Conservation (phyloP, 495 filamentous ascomycete species). For the Cenococcum geophilum region DNA sequence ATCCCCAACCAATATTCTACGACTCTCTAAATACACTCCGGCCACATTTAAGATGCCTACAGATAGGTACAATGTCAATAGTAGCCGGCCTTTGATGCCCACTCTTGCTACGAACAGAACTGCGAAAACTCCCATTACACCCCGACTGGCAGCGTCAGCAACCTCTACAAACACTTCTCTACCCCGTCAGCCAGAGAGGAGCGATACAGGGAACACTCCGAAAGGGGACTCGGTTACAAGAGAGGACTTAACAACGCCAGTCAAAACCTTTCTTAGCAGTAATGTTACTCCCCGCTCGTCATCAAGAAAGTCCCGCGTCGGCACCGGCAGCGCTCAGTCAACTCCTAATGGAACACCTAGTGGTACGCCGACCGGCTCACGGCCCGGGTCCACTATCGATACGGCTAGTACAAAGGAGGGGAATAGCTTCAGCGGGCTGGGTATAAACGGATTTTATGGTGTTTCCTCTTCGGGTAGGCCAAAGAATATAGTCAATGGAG, state of each 20-base stretch:
- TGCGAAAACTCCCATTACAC: conserved; percentile 36
- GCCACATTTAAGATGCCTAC: conserved; percentile 19
- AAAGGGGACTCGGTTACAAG: conserved; percentile 16
- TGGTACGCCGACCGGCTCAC: conserved; percentile 19
- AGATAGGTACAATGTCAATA: conserved; percentile 24
- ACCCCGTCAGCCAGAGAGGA: conserved; percentile 17
- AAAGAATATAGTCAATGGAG: conserved; percentile 27
- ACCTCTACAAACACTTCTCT: conserved; percentile 23
- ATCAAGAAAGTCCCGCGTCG: conserved; percentile 36
- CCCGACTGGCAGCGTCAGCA: conserved; percentile 32
- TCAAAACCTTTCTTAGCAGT: conserved; percentile 32
- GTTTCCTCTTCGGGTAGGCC: conserved; percentile 15
- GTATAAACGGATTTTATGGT: conserved; percentile 8
- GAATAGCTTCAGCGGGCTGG: conserved; percentile 19
- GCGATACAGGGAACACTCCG: conserved; percentile 23
- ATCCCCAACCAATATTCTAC: background rate
- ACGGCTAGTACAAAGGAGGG: conserved; percentile 13
- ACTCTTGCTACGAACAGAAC: conserved; percentile 36
- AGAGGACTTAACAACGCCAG: conserved; percentile 33
- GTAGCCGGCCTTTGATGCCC: conserved; percentile 35
- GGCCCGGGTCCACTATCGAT: conserved; percentile 16
- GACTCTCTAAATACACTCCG: background rate
- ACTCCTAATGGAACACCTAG: conserved; percentile 35
- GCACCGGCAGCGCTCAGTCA: conserved; percentile 27
- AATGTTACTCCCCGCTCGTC: conserved; percentile 42